Evolutionary conservation across 768 basidiomycete species (phyloP).

Genomic region (Imleria badia): DNA sequence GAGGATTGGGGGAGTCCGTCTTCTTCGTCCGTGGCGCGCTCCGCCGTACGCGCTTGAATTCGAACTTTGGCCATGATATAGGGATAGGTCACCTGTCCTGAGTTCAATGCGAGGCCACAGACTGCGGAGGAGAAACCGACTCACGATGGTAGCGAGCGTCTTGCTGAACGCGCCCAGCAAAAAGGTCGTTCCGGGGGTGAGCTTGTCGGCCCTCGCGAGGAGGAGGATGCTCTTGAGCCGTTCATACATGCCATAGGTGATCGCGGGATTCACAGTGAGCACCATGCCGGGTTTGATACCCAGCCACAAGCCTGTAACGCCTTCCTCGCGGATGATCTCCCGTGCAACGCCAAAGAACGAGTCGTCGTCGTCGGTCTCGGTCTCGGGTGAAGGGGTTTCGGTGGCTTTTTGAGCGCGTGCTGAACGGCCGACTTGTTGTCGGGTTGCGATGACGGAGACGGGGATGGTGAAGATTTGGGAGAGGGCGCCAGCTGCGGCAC

Average conservation of each 20-base stretch:
- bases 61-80: conserved; percentile 97
- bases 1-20: conserved; percentile 17
- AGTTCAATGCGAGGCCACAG: neutral
- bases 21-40: conserved; percentile 38
- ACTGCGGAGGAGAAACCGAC: conserved; percentile 20
- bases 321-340: conserved; percentile 89
- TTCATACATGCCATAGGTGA: conserved; percentile 95
- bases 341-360: conserved; percentile 77
- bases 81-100: conserved; percentile 80
- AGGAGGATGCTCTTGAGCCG: conserved; percentile 78
- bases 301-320: conserved; percentile 85
- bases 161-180: conserved; percentile 90
- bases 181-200: conserved; percentile 80
- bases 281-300: conserved; percentile 91
- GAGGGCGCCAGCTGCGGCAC: conserved; percentile 89
- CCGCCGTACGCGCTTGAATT: conserved; percentile 80
- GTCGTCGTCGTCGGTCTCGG: conserved; percentile 43
- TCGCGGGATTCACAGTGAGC: conserved; percentile 96
- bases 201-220: conserved; percentile 56
- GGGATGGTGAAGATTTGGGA: conserved; percentile 99
- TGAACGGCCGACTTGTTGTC: conserved; percentile 83
- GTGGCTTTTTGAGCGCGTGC: neutral
- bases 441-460: conserved; percentile 94
- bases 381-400: neutral
- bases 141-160: conserved; percentile 90